Evolutionary conservation across 2,329 filamentous ascomycete species (phyloP), one percentile per base, ranked within the genome.

Genomic region (Fusarium setosum): DNA sequence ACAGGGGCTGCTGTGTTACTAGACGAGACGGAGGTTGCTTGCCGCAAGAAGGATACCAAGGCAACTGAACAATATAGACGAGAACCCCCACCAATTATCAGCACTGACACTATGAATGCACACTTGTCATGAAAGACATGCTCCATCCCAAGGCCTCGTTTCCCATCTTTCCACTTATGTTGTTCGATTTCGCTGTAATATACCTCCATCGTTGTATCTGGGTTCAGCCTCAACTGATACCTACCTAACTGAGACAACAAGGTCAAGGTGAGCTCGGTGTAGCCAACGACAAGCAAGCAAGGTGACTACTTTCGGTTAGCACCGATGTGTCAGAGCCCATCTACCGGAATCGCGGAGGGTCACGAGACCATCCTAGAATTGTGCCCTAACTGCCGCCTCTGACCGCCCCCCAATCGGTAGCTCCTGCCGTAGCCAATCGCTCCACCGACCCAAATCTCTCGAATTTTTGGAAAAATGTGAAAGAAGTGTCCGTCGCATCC

Each of bases 371-470:
- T 8, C 9, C 47, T 13, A 12, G 3, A 15, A 26, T 34, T 17
- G 15, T 70, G 69, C 81, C 81, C 81, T 81, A 84, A 82, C 76
- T 84, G 82, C 82, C 82, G 21, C 5, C 7, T 6, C 32, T 75
- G 72, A 84, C 81, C 82, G 82, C 81, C 75, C 70, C 56, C 8
- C 44, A 64, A 40, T 44, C 23, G 52, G 41, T 31, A 38, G 42
- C 56, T 34, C 51, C 29, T 20, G 42, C 29, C 45, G 37, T 31
- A 37, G 53, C 41, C 59, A 50, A 40, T 23, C 47, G 60, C 57
- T 63, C 56, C 49, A 60, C 58, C 56, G 38, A 52, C 40, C 59
- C 49, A 57, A 68, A 74, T 68, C 70, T 71, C 71, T 74, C 61
- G 69, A 71, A 66, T 71, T 76, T 75, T 66, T 71, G 59, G 56